Base-by-base conservation (phyloP, 2,329 filamentous ascomycete species). In the Colletotrichum sp. region DNA sequence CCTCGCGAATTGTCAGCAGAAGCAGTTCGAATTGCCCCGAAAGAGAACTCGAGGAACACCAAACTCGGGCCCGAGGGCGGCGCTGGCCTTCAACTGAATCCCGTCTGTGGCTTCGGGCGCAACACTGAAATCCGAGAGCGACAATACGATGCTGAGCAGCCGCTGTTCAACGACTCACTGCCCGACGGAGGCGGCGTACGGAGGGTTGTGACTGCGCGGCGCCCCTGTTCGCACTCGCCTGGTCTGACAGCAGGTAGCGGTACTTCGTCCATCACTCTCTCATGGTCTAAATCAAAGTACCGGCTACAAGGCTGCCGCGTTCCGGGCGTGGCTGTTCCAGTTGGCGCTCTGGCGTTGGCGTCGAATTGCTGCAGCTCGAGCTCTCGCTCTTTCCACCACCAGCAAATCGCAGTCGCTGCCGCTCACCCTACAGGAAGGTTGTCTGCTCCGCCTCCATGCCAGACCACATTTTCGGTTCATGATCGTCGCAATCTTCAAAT, bases 291-390 rank as follows among this genome's bases (percentile, higher is more conserved):
- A 7, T 10, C n/a, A 15, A 55, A 55, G 44, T 64, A 65, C 7
- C 36, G 2, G 6, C 9, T 52, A 49, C 39, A 62, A 15, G 1
- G 12, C 12, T 24, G 36, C 63, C 28, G 21, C 12, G 16, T 26
- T 32, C 55, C 62, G 44, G 57, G 55, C 32, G 73, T 76, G 73
- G 73, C 73, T 76, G 73, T 76, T 73, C 64, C 63, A 63, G 63
- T 68, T 71, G 60, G 60, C 72, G 72, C 70, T 68, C 52, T 69
- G 36, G 52, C 59, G 60, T 65, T 34, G 64, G 65, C 32, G 34
- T 32, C 39, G 72, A 60, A 21, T 69, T 69, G 55, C 32, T 30
- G 72, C 24, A 60, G 44, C 36, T 68, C 21, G 24, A 75, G 28
- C 68, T 49, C 70, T 60, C 15, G 34, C 55, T 60, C 64, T 69